These are phyloP conservation scores for Micractinium sp. DNA, from an alignment of 139 green algal genomes.

Conservation along the genomic window DNA sequence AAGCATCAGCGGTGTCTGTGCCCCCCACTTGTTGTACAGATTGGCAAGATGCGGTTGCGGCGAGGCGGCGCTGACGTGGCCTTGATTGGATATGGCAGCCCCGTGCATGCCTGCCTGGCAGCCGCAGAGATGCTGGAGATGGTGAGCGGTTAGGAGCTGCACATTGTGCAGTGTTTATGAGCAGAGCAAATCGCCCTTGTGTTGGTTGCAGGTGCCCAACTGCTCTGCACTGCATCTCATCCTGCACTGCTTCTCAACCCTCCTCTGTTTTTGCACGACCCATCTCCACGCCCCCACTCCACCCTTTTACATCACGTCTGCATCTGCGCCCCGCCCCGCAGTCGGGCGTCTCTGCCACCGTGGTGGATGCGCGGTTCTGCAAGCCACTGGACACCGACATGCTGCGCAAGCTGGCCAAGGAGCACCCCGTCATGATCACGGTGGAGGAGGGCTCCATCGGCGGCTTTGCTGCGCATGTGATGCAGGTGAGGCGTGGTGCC, in stretches of 20 bases:
- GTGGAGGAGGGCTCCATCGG: slow-evolving; percentile 98
- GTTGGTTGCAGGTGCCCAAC: no score
- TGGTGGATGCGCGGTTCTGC: slow-evolving; percentile 97
- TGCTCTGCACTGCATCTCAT: no score
- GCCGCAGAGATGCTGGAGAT: slow-evolving; percentile 87
- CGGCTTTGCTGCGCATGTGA: slow-evolving; percentile 95
- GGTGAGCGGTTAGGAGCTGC: not conserved
- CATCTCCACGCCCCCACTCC: no score
- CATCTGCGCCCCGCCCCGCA: slow-evolving; percentile 16
- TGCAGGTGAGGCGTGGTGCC: slow-evolving; percentile 56
- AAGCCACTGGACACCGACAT: slow-evolving; percentile 96
- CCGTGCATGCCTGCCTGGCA: slow-evolving; percentile 84
- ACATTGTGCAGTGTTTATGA: no score
- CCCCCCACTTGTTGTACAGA: slow-evolving; percentile 45
- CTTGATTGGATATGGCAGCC: slow-evolving; percentile 92
- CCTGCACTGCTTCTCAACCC: not conserved
- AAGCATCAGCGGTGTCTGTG: no score
- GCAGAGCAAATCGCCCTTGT: no score
- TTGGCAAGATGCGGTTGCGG: slow-evolving; percentile 90
- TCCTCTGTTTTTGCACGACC: no score
- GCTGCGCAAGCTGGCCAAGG: slow-evolving; percentile 66
- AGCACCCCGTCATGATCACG: slow-evolving; percentile 94
- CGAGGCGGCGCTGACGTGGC: slow-evolving; percentile 89
- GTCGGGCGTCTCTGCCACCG: slow-evolving; percentile 84
- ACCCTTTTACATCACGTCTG: not conserved